Conservation (phyloP, 805 yeast species). For the Candida ortonii region DNA sequence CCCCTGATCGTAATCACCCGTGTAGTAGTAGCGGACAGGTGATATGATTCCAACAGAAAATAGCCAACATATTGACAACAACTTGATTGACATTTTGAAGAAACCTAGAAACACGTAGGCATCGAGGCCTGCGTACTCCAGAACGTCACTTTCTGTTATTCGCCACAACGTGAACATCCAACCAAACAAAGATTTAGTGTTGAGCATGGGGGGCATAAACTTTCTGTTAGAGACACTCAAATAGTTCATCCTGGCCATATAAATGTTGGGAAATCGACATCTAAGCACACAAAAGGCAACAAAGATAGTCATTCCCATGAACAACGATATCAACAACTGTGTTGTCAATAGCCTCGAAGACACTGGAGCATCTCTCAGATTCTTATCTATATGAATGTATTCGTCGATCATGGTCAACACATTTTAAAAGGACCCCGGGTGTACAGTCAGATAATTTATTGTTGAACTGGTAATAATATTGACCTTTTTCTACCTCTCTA, state of each 20-base stretch:
- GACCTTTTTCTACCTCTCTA: too few relatives aligned
- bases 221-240: conserved; percentile 36
- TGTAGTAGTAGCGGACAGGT: conserved; percentile 78
- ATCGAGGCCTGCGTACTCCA: conserved; percentile 90
- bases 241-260: conserved; percentile 71
- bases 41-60: conserved; percentile 75
- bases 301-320: conserved; percentile 68
- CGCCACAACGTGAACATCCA: conserved; percentile 72
- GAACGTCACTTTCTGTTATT: conserved; percentile 70
- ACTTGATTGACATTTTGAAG: conserved; percentile 81
- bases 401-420: conserved; percentile 21
- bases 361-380: conserved; percentile 31
- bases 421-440: conserved; percentile 1
- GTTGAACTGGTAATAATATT: too few relatives aligned
- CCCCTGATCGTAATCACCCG: conserved; percentile 73
- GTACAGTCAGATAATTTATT: not conserved
- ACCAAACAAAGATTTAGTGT: conserved; percentile 60
- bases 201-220: conserved; percentile 57
- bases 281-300: conserved; percentile 67
- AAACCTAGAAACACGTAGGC: conserved; percentile 90
- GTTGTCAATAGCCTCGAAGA: conserved; percentile 63
- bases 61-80: conserved; percentile 59
- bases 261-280: conserved; percentile 73
- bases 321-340: conserved; percentile 67
- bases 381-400: conserved; percentile 19